Percentiles rank a stretch among this genome's conserved stretches.
Evolutionary conservation across 2,329 filamentous ascomycete species (phyloP).

Genomic region (Nemania sp.): DNA sequence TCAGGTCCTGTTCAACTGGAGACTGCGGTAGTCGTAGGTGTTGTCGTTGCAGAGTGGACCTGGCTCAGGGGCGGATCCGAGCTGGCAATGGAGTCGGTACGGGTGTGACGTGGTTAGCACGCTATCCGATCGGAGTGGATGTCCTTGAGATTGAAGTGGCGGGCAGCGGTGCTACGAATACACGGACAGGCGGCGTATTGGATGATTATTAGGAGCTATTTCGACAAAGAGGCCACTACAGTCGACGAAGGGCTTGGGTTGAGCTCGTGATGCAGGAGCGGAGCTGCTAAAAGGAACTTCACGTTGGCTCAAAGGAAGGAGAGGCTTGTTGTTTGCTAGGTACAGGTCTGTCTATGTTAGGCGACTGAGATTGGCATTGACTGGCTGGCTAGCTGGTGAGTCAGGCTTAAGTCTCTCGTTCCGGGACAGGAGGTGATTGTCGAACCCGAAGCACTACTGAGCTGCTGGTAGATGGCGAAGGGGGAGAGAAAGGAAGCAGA

Average conservation of each 20-base stretch:
- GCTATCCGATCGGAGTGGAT: slow-evolving; percentile 42
- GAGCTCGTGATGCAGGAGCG: slow-evolving; percentile 44
- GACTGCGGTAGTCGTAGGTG: slow-evolving; percentile 38
- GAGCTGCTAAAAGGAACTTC: slow-evolving; percentile 46
- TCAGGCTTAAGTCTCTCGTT: slow-evolving; percentile 46
- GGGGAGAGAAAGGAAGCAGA: slow-evolving; percentile 49
- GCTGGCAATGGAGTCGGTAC: slow-evolving; percentile 46
- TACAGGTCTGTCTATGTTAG: slow-evolving; percentile 42
- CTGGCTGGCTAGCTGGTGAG: slow-evolving; percentile 41
- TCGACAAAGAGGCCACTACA: slow-evolving; percentile 45
- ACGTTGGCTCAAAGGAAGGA: slow-evolving; percentile 48
- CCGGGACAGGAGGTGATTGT: slow-evolving; percentile 42
- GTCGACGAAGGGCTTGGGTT: slow-evolving; percentile 40
- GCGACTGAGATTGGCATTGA: slow-evolving; percentile 38
- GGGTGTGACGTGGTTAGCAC: slow-evolving; percentile 52
- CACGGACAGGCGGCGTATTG: slow-evolving; percentile 37
- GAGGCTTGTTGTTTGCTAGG: slow-evolving; percentile 38
- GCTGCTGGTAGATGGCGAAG: slow-evolving; percentile 41
- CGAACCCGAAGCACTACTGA: slow-evolving; percentile 46
- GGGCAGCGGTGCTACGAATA: slow-evolving; percentile 39
- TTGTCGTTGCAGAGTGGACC: slow-evolving; percentile 44
- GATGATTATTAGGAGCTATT: slow-evolving; percentile 42
- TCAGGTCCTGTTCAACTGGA: slow-evolving; percentile 47
- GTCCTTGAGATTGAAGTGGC: slow-evolving; percentile 35
- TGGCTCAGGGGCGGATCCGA: slow-evolving; percentile 48